Evolutionary conservation across 2,329 filamentous ascomycete species (phyloP), one percentile per base, ranked within the genome.

Genomic region (Chaetothyriales sp.): DNA sequence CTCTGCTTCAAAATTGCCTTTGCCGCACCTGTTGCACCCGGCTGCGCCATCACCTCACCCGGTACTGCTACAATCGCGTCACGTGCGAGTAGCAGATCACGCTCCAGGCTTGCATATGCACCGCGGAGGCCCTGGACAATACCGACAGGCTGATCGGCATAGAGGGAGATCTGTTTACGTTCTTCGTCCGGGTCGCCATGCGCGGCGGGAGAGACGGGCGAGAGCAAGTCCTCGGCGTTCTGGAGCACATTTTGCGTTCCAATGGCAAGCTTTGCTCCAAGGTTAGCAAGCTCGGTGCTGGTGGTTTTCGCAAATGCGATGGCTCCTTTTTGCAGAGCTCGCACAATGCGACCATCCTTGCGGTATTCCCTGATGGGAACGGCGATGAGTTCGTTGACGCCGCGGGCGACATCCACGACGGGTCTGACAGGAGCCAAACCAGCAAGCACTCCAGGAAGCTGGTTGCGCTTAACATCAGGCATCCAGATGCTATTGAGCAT

Each of bases 401-500:
- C 90, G 51, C 83, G 85, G 28, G 89, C 88, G 7, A 98, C 86
- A 59, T 94, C 95, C 48, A 94, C 90, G 1, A 98, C 71, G 1
- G 88, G 88, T 13, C 89, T 82, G n/a, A 97, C 83, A 0, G 89
- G 86, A 0, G 89, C 89, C 5, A 98, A 74, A 18, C 92, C 92
- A 2, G 89, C 86, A 37, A 98, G 77, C 1, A 98, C 85, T 1
- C 85, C 82, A 0, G 89, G 88, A 4, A 98, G 81, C 66, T 98
- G 92, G 59, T 90, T 94, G 15, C 78, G 74, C 64, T 85, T 88
- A 51, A 98, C 85, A 64, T 98, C 90, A 1, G 89, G 89, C 77
- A 83, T 94, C 92, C 92, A 98, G 44, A 95, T 86, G 64, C 94
- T 88, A 64, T 97, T 97, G 33, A 98, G 77, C 2, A 84, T 90